Evolutionary conservation across 2,329 filamentous ascomycete genomes (phyloP).

Genomic region (Gnomoniopsis smithogilvyi): DNA sequence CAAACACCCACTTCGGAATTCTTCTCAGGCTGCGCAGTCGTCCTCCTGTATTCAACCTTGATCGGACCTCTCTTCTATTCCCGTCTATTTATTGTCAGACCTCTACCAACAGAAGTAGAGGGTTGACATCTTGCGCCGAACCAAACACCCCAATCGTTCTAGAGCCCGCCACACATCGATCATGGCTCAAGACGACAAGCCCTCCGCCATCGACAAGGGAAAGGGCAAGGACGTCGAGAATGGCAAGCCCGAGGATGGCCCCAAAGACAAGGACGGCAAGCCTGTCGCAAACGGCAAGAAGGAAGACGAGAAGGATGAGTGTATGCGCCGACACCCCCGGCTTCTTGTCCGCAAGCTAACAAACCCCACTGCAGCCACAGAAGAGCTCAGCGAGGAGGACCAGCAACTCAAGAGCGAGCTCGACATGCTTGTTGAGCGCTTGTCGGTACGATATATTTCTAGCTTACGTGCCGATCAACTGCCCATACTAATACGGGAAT

Average conservation of each 20-base stretch:
- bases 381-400: conserved; percentile 96
- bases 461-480: neutral
- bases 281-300: conserved; percentile 70
- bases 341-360: conserved; percentile 32
- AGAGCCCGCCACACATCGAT: conserved; percentile 14
- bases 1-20: conserved; percentile 1
- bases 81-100: conserved; percentile 15
- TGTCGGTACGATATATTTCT: conserved; percentile 60
- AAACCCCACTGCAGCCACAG: conserved; percentile 44
- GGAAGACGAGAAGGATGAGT: conserved; percentile 62
- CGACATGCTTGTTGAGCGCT: conserved; percentile 93
- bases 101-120: conserved; percentile 23
- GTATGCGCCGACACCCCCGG: conserved; percentile 31
- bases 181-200: conserved; percentile 93
- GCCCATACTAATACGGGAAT: conserved; percentile 18
- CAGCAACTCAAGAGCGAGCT: conserved; percentile 97
- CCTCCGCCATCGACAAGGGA: conserved; percentile 85
- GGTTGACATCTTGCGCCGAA: conserved; percentile 13
- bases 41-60: neutral
- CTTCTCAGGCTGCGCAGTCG: neutral
- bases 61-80: neutral
- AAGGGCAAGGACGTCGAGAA: conserved; percentile 86
- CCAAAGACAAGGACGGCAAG: conserved; percentile 70
- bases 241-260: conserved; percentile 50
- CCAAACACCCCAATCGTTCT: neutral